Evolutionary conservation across 1,284 basidiomycete species (phyloP).

Genomic region (Apiotrichum porosum): DNA sequence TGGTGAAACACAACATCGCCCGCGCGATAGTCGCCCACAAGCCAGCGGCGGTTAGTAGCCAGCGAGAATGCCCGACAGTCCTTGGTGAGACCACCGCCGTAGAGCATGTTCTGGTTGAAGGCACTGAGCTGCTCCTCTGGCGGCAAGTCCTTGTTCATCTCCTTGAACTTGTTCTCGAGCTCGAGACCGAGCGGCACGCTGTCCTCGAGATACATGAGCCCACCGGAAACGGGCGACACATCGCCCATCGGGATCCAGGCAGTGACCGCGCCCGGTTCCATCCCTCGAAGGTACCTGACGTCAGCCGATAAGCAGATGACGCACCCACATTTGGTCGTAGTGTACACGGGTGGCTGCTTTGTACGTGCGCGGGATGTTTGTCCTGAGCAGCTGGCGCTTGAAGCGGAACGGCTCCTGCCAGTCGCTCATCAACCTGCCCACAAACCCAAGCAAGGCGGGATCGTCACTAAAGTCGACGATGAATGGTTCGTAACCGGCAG

Average conservation of each 20-base stretch:
- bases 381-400: conserved; percentile 15
- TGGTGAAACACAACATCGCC: conserved; percentile 24
- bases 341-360: conserved; percentile 12
- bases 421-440: conserved; percentile 4
- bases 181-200: conserved; percentile 16
- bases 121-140: conserved; percentile 22
- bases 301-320: no score
- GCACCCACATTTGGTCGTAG: conserved; percentile 19
- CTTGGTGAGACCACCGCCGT: conserved; percentile 11
- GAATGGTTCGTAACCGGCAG: conserved; percentile 5
- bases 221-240: conserved; percentile 20
- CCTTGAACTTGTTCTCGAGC: conserved; percentile 23
- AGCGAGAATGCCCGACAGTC: not conserved
- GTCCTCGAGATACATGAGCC: conserved; percentile 31
- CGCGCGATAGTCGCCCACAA: conserved; percentile 15
- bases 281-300: no score
- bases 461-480: conserved; percentile 9
- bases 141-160: conserved; percentile 2
- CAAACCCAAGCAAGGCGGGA: conserved; percentile 5
- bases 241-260: conserved; percentile 35
- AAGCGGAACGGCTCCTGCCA: conserved; percentile 15
- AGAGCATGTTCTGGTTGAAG: conserved; percentile 21
- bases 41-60: conserved; percentile 8
- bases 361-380: conserved; percentile 14
- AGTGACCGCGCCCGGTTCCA: conserved; percentile 22